A percentile compares a stretch with the other conserved stretches of the same genome.
phyloP scores from a whole-genome alignment of 2,329 filamentous ascomycete genomes.

The Tolypocladium capitatum region DNA sequence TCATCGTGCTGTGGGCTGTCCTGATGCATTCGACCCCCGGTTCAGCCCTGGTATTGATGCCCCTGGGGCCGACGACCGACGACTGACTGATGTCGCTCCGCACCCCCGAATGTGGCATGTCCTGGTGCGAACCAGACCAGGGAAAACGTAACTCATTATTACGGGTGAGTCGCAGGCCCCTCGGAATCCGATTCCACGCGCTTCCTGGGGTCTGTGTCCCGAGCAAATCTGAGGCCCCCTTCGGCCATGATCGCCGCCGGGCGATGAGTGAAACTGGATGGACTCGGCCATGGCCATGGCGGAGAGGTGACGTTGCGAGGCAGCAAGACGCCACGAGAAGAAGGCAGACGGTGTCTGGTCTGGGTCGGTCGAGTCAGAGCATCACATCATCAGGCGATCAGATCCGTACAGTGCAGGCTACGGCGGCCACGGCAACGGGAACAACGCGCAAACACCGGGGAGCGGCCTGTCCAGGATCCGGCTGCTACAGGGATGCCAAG shows the following conservation, averaged over 20 bases:
- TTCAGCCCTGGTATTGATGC: no score
- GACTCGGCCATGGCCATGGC: neutral
- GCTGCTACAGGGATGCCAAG: neutral
- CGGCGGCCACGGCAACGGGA: neutral
- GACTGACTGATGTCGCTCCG: neutral
- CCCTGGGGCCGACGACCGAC: no score
- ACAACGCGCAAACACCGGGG: neutral
- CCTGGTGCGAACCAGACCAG: neutral
- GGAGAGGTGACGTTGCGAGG: neutral
- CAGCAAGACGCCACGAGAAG: neutral
- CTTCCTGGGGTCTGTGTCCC: neutral
- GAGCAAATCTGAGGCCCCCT: neutral
- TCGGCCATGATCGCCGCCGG: neutral
- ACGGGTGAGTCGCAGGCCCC: neutral
- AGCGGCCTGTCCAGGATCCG: neutral
- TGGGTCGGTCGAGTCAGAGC: neutral
- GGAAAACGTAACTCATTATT: neutral
- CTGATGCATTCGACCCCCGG: no score
- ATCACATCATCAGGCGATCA: neutral
- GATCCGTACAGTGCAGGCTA: neutral
- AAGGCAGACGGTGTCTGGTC: neutral
- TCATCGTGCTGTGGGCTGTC: no score
- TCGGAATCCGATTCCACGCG: neutral
- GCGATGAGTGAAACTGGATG: neutral
- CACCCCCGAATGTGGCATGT: neutral